Percentiles rank a stretch among this genome's conserved stretches.
These are phyloP conservation scores for Globisporangium nunn DNA, from an alignment of 352 stramenopile species.

Conservation along the genomic window DNA sequence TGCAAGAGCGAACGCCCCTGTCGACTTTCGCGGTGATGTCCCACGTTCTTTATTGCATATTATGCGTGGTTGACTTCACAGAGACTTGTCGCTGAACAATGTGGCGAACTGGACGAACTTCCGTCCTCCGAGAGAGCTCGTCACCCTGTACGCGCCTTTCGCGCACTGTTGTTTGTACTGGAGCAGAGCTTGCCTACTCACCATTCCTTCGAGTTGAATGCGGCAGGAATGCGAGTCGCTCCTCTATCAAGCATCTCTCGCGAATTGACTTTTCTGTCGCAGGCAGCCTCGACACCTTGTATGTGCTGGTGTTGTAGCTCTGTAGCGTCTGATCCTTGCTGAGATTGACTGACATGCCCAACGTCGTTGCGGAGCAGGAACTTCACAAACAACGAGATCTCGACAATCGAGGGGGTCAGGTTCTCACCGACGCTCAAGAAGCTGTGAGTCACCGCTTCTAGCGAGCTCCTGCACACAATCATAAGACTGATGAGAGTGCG, in stretches of 20 bases:
- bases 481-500: background rate
- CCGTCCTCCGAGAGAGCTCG: background rate
- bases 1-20: background rate
- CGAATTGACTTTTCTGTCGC: slow-evolving; percentile 7
- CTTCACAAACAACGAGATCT: slow-evolving; percentile 9
- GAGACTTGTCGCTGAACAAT: slow-evolving; percentile 8
- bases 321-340: background rate
- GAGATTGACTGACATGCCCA: background rate
- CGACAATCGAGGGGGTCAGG: slow-evolving; percentile 13
- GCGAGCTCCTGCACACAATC: background rate
- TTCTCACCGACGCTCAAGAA: slow-evolving; percentile 4
- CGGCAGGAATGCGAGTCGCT: slow-evolving; percentile 4
- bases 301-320: background rate
- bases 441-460: background rate
- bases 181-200: background rate
- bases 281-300: slow-evolving; percentile 2
- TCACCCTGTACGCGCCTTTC: slow-evolving; percentile 2
- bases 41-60: background rate
- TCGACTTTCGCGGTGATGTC: background rate
- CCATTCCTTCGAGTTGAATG: background rate
- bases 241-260: slow-evolving; percentile 2
- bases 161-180: background rate
- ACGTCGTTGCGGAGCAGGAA: background rate
- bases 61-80: background rate
- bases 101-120: slow-evolving; percentile 13